Base-by-base conservation (phyloP, 1,284 basidiomycete genomes). In the Rhodotorula sp. region DNA sequence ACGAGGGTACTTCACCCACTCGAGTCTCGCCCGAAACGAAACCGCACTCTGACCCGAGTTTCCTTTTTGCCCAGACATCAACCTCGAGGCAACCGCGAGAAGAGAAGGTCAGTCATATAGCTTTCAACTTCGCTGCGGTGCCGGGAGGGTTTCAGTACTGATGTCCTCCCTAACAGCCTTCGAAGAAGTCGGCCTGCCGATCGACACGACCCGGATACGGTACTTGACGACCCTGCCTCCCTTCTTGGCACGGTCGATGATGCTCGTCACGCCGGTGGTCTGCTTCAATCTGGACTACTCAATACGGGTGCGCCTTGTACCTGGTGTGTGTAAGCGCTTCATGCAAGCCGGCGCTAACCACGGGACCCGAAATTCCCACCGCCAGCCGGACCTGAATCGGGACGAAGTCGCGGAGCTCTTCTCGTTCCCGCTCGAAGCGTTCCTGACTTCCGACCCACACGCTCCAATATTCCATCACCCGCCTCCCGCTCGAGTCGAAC, bases 121-220 rank as follows among this genome's bases (percentile, higher is more conserved):
- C 22, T 20, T 6, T 12, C 8, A 22, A 10, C 37, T 10, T 42
- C 26, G 5, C 56, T n/a, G 22, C 20, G 17, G 4, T 20, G 15
- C 22, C n/a, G 14, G 26, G 22, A 22, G 8, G 18, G 24, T 12
- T 22, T 6, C 18, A 17, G 5, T 44, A 24, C 4, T 18, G n/a
- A 6, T 10, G 18, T 2, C 15, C 30, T 8, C n/a, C 24, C 12
- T 37, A 37, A 14, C 64, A 75, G 77, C 77, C 7, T 77, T 68
- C 48, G 77, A 78, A 57, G 77, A 78, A 51, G 67, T 78, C 8
- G 77, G 77, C 10, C 42, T 78, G 5, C 76, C 76, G 2, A 67
- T 74, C n/a, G 64, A 75, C 42, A 64, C 73, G 26, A 64, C 71
- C 0, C 64, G 62, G 17, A 64, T 77, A 22, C 73, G 75, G 6